Conservation (phyloP, 75 land plant genomes). For the Larix kaempferi region DNA sequence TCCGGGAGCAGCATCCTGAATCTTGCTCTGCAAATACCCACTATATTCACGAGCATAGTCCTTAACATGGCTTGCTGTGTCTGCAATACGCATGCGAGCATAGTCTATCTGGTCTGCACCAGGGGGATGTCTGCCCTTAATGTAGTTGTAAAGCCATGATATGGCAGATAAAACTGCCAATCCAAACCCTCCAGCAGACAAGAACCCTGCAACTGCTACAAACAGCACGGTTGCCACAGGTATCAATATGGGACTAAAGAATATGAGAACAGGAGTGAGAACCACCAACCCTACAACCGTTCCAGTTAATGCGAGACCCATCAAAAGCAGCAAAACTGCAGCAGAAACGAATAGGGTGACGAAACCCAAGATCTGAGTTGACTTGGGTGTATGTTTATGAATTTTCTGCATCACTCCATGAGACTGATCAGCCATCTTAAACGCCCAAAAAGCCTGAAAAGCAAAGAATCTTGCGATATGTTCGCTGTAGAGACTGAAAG, state of each 20-base stretch:
- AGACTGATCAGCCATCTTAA: neutral
- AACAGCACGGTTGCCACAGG: slow-evolving; percentile 36
- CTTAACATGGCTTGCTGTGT: slow-evolving; percentile 30
- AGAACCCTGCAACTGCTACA: slow-evolving; percentile 30
- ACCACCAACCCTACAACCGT: slow-evolving; percentile 34
- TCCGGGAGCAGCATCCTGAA: slow-evolving; percentile 16
- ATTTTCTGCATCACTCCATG: neutral
- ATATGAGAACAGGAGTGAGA: slow-evolving; percentile 40
- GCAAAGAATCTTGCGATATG: no score
- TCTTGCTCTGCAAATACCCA: slow-evolving; percentile 25
- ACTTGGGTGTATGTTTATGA: neutral
- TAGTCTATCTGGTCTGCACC: slow-evolving; percentile 20
- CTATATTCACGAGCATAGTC: slow-evolving; percentile 43
- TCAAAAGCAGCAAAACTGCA: slow-evolving; percentile 25
- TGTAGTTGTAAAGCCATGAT: slow-evolving; percentile 26
- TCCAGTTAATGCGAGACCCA: slow-evolving; percentile 36
- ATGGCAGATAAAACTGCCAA: slow-evolving; percentile 37
- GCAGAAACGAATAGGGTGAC: slow-evolving; percentile 19
- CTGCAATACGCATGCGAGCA: slow-evolving; percentile 14
- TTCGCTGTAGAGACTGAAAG: no score
- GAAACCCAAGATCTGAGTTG: slow-evolving; percentile 7
- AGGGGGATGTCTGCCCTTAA: slow-evolving; percentile 8
- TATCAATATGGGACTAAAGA: slow-evolving; percentile 59
- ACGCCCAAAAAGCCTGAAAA: no score
- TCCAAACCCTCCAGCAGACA: slow-evolving; percentile 40